Conservation (phyloP, 2,329 filamentous ascomycete genomes). For the Pseudophaeomoniella oleicola region DNA sequence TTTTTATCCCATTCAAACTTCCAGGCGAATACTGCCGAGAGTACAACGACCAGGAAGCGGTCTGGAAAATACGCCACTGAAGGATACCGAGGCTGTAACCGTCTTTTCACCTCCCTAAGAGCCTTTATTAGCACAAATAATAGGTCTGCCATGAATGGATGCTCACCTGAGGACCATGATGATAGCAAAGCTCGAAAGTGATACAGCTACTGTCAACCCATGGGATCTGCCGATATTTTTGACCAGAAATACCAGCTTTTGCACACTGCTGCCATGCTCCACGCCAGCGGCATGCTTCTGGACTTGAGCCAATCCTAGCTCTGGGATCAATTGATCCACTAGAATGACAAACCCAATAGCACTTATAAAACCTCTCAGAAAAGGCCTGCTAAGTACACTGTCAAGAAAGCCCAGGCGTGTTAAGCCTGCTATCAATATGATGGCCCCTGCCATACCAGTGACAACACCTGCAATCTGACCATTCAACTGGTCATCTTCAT, state of each 20-base stretch:
- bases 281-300: constrained; percentile 50
- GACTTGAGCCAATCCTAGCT: constrained; percentile 59
- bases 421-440: constrained; percentile 76
- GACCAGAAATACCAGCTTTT: constrained; percentile 71
- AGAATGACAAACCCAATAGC: constrained; percentile 94
- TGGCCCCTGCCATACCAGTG: constrained; percentile 72
- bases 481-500: constrained; percentile 56
- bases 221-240: constrained; percentile 53
- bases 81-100: constrained; percentile 64
- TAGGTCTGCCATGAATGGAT: neutral
- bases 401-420: constrained; percentile 84
- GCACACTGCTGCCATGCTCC: constrained; percentile 69
- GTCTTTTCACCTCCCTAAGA: constrained; percentile 63
- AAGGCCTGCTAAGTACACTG: constrained; percentile 83
- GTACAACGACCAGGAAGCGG: constrained; percentile 73
- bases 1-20: constrained; percentile 60
- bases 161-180: constrained; percentile 80
- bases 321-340: constrained; percentile 84
- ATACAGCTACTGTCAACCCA: constrained; percentile 59
- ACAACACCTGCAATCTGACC: constrained; percentile 78
- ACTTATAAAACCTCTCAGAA: constrained; percentile 88
- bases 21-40: constrained; percentile 70
- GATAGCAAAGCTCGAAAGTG: constrained; percentile 64
- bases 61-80: constrained; percentile 81
- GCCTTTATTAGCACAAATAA: neutral